Base-by-base conservation (phyloP, 139 green algal species). In the Chlorella sp. region DNA sequence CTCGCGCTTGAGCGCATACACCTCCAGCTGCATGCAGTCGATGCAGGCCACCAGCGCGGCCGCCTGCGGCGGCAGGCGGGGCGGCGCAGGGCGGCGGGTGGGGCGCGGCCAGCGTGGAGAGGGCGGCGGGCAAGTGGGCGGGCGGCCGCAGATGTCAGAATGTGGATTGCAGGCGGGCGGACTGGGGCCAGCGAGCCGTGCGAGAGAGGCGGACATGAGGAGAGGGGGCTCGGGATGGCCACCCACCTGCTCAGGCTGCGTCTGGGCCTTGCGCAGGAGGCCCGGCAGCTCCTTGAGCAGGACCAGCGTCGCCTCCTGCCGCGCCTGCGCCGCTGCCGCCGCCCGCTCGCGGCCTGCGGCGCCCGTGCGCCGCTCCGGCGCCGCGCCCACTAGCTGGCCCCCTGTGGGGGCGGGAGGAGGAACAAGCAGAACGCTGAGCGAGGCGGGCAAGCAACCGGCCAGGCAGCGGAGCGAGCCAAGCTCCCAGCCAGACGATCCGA, bases 1-100 rank as follows among this genome's bases (percentile, higher is more conserved):
- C 64, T 90, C 65, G 27, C 78, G 62, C 31, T 79, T 75, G 48
- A 94, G 80, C 25, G 76, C 76, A 63, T 84, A 94, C 29, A 89
- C 53, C 68, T 94, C 89, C 73, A 94, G 69, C 45, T 86, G 81
- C 40, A 94, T 67, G 19, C 86, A 62, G 5, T 77, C 73, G 5
- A 90, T 55, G 1, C 87, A 35, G 2, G 64, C 48, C 33, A 87
- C 77, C 59, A 94, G 82, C 0, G 84, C 71, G 21, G 80, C 80
- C n/a, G 76, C 80, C 88, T 91, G 80, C 50, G 25, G 17, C 7
- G 15, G 9, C 12, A 67, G 14, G 23, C n/a, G n/a, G n/a, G n/a
- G n/a, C n/a, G 11, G 3, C n/a, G 48, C 19, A 42, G 53, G 40
- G 55, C 17, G 23, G 2, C 41, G 17, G 36, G 51, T 1, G 3